Conservation (phyloP, 371 early-diverging fungal genomes). For the Saksenaea oblongispora region DNA sequence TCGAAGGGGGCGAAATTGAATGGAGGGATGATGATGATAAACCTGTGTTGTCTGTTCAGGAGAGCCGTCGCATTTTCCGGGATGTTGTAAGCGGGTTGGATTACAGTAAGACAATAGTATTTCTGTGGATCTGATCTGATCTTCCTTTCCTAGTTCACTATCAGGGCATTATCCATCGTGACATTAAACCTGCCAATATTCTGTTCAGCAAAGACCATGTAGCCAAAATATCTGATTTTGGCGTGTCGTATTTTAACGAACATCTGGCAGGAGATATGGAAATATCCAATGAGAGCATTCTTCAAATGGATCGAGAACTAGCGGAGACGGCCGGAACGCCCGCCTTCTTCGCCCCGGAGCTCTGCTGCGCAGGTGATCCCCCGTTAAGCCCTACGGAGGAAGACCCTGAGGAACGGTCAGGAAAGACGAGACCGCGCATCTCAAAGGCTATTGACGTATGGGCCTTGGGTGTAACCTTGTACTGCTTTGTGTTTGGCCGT, state of each 20-base stretch:
- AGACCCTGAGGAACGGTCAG: not conserved
- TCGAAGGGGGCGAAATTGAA: constrained; percentile 87
- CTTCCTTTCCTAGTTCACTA: constrained; percentile 61
- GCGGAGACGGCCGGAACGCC: constrained; percentile 95
- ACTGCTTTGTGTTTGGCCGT: constrained; percentile 91
- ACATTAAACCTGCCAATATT: constrained; percentile 94
- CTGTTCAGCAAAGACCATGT: constrained; percentile 64
- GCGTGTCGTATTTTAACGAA: constrained; percentile 77
- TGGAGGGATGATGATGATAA: constrained; percentile 71
- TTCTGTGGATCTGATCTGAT: not conserved
- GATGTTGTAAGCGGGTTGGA: constrained; percentile 89
- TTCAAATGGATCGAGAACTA: constrained; percentile 70
- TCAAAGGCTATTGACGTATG: constrained; percentile 95
- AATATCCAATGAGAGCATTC: constrained; percentile 14
- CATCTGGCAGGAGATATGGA: constrained; percentile 23
- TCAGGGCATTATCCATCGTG: constrained; percentile 90
- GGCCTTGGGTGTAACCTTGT: constrained; percentile 98
- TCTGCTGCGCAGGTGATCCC: constrained; percentile 73
- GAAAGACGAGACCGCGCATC: constrained; percentile 36
- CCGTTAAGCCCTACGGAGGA: constrained; percentile 13
- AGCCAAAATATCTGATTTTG: constrained; percentile 94
- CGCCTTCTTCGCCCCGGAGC: constrained; percentile 96
- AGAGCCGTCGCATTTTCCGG: constrained; percentile 76
- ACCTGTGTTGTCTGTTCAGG: constrained; percentile 62
- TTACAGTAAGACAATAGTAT: constrained; percentile 63